These are phyloP conservation scores for Cryphonectria carpinicola DNA, from an alignment of 2,329 filamentous ascomycete species.

Conservation along the genomic window DNA sequence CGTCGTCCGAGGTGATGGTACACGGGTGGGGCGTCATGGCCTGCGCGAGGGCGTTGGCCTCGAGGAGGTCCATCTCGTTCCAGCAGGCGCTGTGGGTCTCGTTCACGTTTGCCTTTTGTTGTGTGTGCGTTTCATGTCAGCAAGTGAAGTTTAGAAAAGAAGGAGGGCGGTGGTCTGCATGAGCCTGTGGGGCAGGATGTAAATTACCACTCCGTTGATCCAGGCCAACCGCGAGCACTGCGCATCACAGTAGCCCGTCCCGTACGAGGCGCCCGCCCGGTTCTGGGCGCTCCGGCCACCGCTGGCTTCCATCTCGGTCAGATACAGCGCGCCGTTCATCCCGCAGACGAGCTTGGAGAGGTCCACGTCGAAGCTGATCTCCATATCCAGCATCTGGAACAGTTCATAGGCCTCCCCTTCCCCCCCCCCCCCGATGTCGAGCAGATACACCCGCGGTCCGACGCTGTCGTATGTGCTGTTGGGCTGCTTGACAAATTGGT, in stretches of 20 bases:
- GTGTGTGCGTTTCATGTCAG: too few species aligned
- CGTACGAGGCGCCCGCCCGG: constrained; percentile 61
- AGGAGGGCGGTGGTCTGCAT: not conserved
- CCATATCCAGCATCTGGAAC: constrained; percentile 60
- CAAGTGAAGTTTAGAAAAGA: too few species aligned
- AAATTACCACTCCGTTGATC: constrained; percentile 48
- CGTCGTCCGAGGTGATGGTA: constrained; percentile 37
- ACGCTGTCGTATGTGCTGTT: constrained; percentile 13
- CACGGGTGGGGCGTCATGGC: constrained; percentile 65
- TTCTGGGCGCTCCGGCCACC: constrained; percentile 59
- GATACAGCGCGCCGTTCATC: constrained; percentile 68
- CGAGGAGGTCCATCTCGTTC: constrained; percentile 70
- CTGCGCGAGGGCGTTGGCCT: constrained; percentile 62
- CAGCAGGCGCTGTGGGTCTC: constrained; percentile 63
- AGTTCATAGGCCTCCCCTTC: constrained; percentile 64
- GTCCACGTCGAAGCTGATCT: constrained; percentile 69
- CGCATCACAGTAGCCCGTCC: constrained; percentile 64
- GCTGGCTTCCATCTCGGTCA: constrained; percentile 64
- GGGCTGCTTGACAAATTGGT: constrained; percentile 14
- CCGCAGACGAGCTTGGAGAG: constrained; percentile 67
- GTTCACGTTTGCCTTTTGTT: constrained; percentile 55
- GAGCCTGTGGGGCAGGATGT: not conserved
- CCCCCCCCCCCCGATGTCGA: constrained; percentile 52
- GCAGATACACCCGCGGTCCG: constrained; percentile 57
- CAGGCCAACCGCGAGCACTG: constrained; percentile 54